Evolutionary conservation across 2,329 filamentous ascomycete species (phyloP).

Genomic region (Talaromyces sp.): DNA sequence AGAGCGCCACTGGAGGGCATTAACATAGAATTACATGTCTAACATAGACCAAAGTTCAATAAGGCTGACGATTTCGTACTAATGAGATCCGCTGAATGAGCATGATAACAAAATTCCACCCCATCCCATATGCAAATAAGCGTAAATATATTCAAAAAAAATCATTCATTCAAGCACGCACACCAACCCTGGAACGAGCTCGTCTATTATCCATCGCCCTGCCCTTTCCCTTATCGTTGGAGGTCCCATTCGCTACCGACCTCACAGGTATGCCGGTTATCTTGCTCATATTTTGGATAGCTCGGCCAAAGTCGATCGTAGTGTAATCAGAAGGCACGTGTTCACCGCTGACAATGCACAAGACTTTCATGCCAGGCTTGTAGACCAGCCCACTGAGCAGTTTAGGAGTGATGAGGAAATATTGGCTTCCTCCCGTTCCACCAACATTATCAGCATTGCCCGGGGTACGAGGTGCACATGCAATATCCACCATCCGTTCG

Average conservation of each 20-base stretch:
- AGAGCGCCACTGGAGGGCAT: constrained; percentile 23
- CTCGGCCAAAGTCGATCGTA: constrained; percentile 31
- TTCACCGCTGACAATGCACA: constrained; percentile 90
- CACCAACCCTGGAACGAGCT: background rate
- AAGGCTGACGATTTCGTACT: background rate
- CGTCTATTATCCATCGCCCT: background rate
- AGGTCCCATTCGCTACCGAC: background rate
- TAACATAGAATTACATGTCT: background rate
- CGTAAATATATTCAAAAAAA: background rate
- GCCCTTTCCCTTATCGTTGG: background rate
- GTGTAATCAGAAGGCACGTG: constrained; percentile 39
- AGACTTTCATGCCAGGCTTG: constrained; percentile 82
- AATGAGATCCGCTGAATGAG: background rate
- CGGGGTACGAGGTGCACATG: constrained; percentile 49
- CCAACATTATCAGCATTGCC: constrained; percentile 35
- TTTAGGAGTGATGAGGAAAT: constrained; percentile 98
- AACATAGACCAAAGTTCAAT: background rate
- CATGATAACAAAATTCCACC: background rate
- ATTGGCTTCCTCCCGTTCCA: constrained; percentile 54
- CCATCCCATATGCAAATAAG: background rate
- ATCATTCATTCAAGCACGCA: background rate
- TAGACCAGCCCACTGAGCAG: constrained; percentile 80
- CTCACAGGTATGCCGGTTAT: constrained; percentile 16
- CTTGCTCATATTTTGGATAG: constrained; percentile 28
- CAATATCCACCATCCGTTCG: constrained; percentile 96